phyloP scores from a whole-genome alignment of 1,284 basidiomycete species.

The Trichosporon coremiiforme region DNA sequence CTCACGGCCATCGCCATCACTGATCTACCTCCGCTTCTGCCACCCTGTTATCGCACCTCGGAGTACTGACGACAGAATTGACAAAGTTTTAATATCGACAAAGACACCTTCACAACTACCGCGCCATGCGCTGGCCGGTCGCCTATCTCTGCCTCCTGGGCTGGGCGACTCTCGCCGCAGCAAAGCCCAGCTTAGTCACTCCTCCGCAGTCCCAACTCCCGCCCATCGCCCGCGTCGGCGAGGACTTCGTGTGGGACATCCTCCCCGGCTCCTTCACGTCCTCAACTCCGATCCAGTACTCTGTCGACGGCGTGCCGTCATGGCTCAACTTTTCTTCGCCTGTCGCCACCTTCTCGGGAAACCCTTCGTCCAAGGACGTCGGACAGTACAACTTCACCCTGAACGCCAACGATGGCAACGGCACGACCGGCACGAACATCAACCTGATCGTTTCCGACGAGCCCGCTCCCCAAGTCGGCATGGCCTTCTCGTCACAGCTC shows the following conservation, averaged over 20 bases:
- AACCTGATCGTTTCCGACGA: conserved; percentile 54
- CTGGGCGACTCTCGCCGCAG: conserved; percentile 27
- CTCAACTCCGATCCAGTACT: conserved; percentile 49
- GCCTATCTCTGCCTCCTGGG: conserved; percentile 14
- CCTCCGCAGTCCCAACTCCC: conserved; percentile 49
- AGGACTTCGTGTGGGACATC: conserved; percentile 52
- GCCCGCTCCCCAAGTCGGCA: conserved; percentile 49
- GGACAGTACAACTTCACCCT: conserved; percentile 42
- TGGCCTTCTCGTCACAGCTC: conserved; percentile 54
- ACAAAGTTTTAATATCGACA: conserved; percentile 5
- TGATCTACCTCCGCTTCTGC: background rate
- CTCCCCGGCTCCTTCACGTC: conserved; percentile 54
- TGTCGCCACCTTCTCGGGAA: conserved; percentile 45
- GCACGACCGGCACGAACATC: conserved; percentile 42
- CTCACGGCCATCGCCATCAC: background rate
- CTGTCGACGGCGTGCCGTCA: conserved; percentile 56
- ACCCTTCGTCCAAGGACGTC: conserved; percentile 44
- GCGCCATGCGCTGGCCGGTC: conserved; percentile 31
- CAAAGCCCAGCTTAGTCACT: conserved; percentile 48
- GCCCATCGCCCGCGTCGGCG: conserved; percentile 55
- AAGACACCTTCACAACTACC: conserved; percentile 11
- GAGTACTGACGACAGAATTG: conserved; percentile 26
- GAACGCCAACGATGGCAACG: conserved; percentile 46
- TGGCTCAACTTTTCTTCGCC: conserved; percentile 58
- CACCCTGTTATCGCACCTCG: background rate